Base-by-base conservation (phyloP, 148 eudicot species). In the Talinum fruticosum region DNA sequence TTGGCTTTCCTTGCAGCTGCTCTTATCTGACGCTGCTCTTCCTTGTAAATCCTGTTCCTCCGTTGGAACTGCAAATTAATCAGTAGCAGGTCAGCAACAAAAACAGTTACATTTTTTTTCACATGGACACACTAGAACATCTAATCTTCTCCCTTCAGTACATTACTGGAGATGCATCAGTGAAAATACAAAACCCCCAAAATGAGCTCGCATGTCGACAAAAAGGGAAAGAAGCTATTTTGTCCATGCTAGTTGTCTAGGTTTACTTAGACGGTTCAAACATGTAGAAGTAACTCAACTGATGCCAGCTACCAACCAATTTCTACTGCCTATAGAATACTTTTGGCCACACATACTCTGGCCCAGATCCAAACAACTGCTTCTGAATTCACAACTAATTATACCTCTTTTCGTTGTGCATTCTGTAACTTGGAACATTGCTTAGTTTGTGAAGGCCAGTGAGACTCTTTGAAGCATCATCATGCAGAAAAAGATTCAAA, bases 11-110 rank as follows among this genome's bases (percentile, higher is more conserved):
- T 87, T 12, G 92, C 88, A 77, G 98, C 96, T 67, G 96, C 98
- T 87, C 98, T 88, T 59, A 90, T 80, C 76, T 94, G 98, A 51
- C 97, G 97, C 79, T 94, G 98, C 82, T 94, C 98, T 79, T 95
- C 98, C 86, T 95, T 95, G 84, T 95, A 95, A 29, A 95, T 77
- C 74, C 92, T 86, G 88, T 95, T 95, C 86, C 97, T 87, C 67
- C 97, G 85, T 80, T 92, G 96, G 82, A 95, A 90, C 97, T 94
- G 96, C 83, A 83, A 71, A 61, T 75, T 16, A 62, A 76, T 19
- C 67, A 44, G 32, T 16, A 59, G 72, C 23, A 14, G 30, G 57
- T 71, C 54, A 45, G 59, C 4, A 54, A 68, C 32, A 75, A 38
- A 33, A 51, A 26, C 19, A 51, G 15, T 23, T 23, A 51, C 37